Evolutionary conservation across 192 early-diverging fungal genomes (phyloP), one percentile per base, ranked within the genome.

Genomic region (Lunasporangiospora selenospora): DNA sequence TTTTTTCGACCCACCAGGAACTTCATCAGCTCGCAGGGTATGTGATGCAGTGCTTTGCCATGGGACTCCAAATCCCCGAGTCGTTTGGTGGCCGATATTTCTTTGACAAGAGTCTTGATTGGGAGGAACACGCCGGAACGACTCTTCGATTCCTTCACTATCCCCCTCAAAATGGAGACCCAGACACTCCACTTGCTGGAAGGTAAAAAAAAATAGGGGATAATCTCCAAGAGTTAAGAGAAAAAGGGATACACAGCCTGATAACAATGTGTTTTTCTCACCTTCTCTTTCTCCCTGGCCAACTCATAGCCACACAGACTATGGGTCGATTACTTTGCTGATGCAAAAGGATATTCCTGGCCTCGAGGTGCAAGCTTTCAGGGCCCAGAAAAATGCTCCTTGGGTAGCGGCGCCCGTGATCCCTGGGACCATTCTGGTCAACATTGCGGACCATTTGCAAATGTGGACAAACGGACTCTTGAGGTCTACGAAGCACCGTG

Each of bases 261-360:
- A n/a, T n/a, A n/a, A n/a, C n/a, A n/a, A n/a, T n/a, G n/a, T n/a
- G n/a, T 48, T 7, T 50, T 11, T 3, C 5, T 34, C 6, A 12
- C 27, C 9, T 44, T 29, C 2, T 16, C 7, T 21, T 12, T 44
- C 16, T 29, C 43, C 11, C n/a, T n/a, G n/a, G n/a, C n/a, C n/a
- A n/a, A n/a, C n/a, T 16, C 19, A 21, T 58, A 85, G 80, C 47
- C 84, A 87, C 26, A 82, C 88, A 1, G 89, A 91, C 61, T 91
- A 91, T 64, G 89, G 89, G 6, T 82, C 84, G 0, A 58, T 90
- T 19, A 90, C 88, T 6, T 49, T 90, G 4, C 55, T 91, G 30
- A 88, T 90, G 61, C 89, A 90, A 67, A 79, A 87, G 58, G 82
- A 87, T 43, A 73, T 84, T 37, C 77, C 81, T 27, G 85, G 85